Evolutionary conservation across 2,329 filamentous ascomycete species (phyloP).

Genomic region (Hypoxylon sp.): DNA sequence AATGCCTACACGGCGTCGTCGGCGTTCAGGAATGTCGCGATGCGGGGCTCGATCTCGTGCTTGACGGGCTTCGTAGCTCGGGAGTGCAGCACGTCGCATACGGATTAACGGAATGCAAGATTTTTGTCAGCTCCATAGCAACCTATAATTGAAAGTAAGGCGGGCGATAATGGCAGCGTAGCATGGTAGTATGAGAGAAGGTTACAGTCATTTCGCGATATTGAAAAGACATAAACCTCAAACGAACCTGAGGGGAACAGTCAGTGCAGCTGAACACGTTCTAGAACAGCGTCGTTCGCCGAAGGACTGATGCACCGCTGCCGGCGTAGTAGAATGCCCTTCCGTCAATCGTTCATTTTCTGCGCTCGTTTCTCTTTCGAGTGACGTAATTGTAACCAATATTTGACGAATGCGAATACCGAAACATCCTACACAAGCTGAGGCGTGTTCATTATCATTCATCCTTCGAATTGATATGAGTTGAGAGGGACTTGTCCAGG

Average conservation of each 20-base stretch:
- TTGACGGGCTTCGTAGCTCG: slow-evolving; percentile 7
- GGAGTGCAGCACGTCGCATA: slow-evolving; percentile 1
- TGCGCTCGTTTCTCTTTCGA: too few relatives aligned
- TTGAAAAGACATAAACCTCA: slow-evolving; percentile 1
- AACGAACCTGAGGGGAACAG: not conserved
- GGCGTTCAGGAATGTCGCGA: slow-evolving; percentile 2
- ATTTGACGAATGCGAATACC: not conserved
- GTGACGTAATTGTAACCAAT: not conserved
- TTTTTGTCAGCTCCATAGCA: slow-evolving; percentile 7
- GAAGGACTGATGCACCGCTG: not conserved
- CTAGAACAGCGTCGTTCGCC: not conserved
- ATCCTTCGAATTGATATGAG: too few relatives aligned
- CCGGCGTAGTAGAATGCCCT: not conserved
- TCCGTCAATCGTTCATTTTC: not conserved
- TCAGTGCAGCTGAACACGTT: not conserved
- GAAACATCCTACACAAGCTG: not conserved
- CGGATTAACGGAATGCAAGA: slow-evolving; percentile 2
- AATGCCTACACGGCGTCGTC: not conserved
- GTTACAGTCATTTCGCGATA: slow-evolving; percentile 1
- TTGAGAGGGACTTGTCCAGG: slow-evolving; percentile 1
- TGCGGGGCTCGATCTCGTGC: slow-evolving; percentile 17
- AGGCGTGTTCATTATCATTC: not conserved
- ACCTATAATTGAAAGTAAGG: not conserved
- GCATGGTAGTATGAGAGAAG: slow-evolving; percentile 4
- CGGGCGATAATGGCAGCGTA: not conserved